Evolutionary conservation across 495 filamentous ascomycete species (phyloP), one percentile per base, ranked within the genome.

Genomic region (Apodospora peruviana): DNA sequence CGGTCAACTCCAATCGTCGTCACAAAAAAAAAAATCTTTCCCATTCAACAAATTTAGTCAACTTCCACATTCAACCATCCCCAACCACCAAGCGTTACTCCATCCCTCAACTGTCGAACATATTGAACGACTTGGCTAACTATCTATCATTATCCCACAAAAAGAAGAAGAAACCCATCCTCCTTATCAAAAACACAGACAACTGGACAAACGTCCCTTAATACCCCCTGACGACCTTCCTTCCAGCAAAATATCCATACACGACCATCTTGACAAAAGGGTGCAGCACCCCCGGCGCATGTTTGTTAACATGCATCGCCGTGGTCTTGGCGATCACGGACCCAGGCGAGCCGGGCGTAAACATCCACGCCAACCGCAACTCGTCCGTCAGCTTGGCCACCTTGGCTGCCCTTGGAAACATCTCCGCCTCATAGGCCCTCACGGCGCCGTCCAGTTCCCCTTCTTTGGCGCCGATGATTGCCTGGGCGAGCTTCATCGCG

Each of bases 401-500:
- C 21, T 52, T 51, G 47, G 60, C 57, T 39, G 65, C 57, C 11
- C 66, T 56, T 14, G 51, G 36, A 21, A 59, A 62, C 66, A 71
- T 69, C 41, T 62, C 60, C 37, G 53, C 45, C 53, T 68, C 65
- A 34, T 61, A 67, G 12, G 48, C 55, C 11, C 39, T 40, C 17
- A 69, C 58, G 29, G 53, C 55, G 40, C 45, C 41, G 37, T 71
- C 64, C 29, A 69, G 56, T 3, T 49, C 42, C 22, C 3, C 50
- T 18, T 42, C 40, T 18, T 20, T 22, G 8, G 52, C 60, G 21
- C 29, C 57, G 24, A 64, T 34, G 34, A 74, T 64, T 1, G 50
- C 55, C 24, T 55, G 47, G 0, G 79, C 64, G 55, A 85, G 67
- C 40, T 79, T 59, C 65, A 81, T 53, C 4, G 82, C 75, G 55